These are phyloP conservation scores for Boletellus ananiceps DNA, from an alignment of 768 basidiomycete species.

Conservation along the genomic window DNA sequence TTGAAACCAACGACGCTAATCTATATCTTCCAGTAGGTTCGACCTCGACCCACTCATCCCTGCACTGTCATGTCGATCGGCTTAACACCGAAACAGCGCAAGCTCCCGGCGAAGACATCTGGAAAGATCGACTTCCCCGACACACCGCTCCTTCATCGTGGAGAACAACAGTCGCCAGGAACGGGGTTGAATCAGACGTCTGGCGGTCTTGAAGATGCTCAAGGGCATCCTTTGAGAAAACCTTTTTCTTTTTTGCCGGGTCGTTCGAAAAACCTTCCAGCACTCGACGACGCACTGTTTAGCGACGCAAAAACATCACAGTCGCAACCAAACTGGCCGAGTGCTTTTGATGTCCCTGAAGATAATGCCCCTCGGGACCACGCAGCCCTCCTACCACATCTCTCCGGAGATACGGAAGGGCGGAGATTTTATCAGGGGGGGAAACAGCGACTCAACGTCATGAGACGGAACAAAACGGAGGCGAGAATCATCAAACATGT, in stretches of 20 bases:
- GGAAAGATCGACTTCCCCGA: not conserved
- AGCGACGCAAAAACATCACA: conserved; percentile 22
- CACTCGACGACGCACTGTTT: conserved; percentile 25
- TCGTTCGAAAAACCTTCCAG: conserved; percentile 9
- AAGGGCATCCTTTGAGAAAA: conserved; percentile 5
- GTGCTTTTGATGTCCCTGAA: conserved; percentile 17
- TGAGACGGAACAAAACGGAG: conserved; percentile 32
- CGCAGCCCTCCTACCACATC: conserved; percentile 11
- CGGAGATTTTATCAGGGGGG: conserved; percentile 29
- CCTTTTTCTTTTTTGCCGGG: conserved; percentile 13
- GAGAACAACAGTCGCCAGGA: not conserved
- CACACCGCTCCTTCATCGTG: not conserved
- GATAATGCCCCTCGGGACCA: conserved; percentile 14
- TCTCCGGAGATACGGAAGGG: conserved; percentile 13
- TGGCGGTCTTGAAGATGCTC: conserved; percentile 7
- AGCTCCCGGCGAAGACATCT: not conserved
- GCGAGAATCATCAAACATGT: conserved; percentile 41
- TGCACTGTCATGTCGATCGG: conserved; percentile 10
- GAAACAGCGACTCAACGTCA: conserved; percentile 25
- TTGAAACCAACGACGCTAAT: not conserved
- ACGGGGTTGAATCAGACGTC: not conserved
- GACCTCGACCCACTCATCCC: not conserved
- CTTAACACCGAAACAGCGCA: conserved; percentile 7
- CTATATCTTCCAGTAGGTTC: not conserved
- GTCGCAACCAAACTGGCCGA: conserved; percentile 23